Percentiles rank a stretch among this genome's conserved stretches.
Conservation (phyloP, 2,329 filamentous ascomycete species). For the Hypomyces perniciosus region DNA sequence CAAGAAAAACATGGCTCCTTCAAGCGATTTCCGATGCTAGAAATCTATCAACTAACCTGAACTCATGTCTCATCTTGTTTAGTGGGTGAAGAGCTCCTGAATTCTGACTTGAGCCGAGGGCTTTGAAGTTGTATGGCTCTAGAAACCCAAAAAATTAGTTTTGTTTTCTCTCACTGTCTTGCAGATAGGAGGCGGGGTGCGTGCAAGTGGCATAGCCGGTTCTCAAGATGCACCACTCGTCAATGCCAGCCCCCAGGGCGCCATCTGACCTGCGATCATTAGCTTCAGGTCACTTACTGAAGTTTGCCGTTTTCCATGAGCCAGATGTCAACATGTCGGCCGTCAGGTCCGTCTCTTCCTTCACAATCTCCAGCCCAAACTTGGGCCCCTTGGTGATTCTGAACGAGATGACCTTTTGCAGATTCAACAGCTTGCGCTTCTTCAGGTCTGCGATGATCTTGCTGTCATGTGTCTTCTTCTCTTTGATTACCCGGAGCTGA, state of each 20-base stretch:
- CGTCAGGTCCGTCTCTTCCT: conserved; percentile 93
- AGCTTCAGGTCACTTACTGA: conserved; percentile 52
- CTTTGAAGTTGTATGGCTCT: conserved; percentile 71
- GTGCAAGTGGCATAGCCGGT: neutral
- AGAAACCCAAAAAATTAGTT: no score
- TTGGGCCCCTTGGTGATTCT: conserved; percentile 78
- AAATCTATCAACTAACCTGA: conserved; percentile 44
- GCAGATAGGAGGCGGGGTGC: no score
- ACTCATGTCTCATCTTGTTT: conserved; percentile 93
- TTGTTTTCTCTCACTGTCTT: no score
- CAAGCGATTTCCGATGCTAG: no score
- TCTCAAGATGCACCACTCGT: neutral
- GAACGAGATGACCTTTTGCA: conserved; percentile 82
- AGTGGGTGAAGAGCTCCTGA: conserved; percentile 62
- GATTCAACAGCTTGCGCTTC: conserved; percentile 83
- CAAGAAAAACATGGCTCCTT: fast-evolving
- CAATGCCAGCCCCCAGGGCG: neutral
- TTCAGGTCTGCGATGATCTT: conserved; percentile 77
- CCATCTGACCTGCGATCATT: no score
- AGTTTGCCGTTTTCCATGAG: conserved; percentile 84
- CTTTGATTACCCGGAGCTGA: conserved; percentile 66
- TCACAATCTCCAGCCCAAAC: conserved; percentile 80
- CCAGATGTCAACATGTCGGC: conserved; percentile 85
- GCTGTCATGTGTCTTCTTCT: conserved; percentile 63
- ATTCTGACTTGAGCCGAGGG: conserved; percentile 53